phyloP scores from a whole-genome alignment of 2,329 filamentous ascomycete species.

The Diplodia corticola region DNA sequence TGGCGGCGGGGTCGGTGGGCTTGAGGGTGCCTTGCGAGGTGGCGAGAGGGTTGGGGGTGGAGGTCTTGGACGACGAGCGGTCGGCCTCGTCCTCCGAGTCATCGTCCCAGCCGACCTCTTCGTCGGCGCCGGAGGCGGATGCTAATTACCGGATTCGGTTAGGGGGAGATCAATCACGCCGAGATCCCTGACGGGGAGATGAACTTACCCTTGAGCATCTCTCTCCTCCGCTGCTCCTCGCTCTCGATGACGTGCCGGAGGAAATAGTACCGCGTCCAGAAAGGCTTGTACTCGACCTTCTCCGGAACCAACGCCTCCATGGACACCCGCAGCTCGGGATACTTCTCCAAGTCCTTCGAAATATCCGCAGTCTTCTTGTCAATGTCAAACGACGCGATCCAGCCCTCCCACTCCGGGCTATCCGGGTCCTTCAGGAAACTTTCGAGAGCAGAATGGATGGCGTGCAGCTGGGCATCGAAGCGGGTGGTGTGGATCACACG shows the following conservation, averaged over 20 bases:
- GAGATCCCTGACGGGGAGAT: neutral
- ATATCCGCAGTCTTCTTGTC: slow-evolving; percentile 85
- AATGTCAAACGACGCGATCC: slow-evolving; percentile 73
- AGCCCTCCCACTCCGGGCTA: slow-evolving; percentile 71
- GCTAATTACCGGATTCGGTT: slow-evolving; percentile 3
- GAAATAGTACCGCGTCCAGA: slow-evolving; percentile 97
- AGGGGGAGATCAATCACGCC: neutral
- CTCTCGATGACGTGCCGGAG: slow-evolving; percentile 88
- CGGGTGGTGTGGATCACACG: slow-evolving; percentile 91
- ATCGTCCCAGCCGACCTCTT: slow-evolving; percentile 69
- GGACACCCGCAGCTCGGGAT: slow-evolving; percentile 77
- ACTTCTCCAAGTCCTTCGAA: slow-evolving; percentile 76
- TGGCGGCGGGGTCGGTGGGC: slow-evolving; percentile 29
- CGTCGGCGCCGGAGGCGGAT: slow-evolving; percentile 55
- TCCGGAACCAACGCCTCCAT: slow-evolving; percentile 98
- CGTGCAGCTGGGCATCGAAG: slow-evolving; percentile 93
- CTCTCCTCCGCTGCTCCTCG: slow-evolving; percentile 82
- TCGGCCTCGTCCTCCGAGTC: slow-evolving; percentile 24
- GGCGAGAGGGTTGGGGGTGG: slow-evolving; percentile 28
- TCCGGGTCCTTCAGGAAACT: slow-evolving; percentile 79
- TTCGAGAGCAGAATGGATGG: slow-evolving; percentile 82
- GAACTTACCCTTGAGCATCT: slow-evolving; percentile 80
- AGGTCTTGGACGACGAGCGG: slow-evolving; percentile 24
- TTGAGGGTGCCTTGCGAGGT: slow-evolving; percentile 44
- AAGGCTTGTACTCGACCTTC: slow-evolving; percentile 80